A percentile compares a stretch with the other conserved stretches of the same genome.
Conservation (phyloP, 108 stramenopile genomes). For the Nitzschia sp. region DNA sequence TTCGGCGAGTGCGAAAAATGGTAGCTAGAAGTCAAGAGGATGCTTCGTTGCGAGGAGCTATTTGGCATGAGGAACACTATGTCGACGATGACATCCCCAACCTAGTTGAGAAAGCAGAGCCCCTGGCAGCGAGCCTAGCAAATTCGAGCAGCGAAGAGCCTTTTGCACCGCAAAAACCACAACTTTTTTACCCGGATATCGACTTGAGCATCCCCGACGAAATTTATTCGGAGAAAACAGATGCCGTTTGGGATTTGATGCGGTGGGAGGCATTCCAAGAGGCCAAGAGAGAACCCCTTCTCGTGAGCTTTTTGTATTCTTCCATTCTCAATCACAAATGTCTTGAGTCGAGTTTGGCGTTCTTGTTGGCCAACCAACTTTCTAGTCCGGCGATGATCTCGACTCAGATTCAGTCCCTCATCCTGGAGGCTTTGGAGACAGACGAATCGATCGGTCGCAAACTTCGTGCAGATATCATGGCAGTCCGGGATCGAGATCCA, state of each 20-base stretch:
- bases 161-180: constrained; percentile 10
- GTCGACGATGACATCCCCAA: constrained; percentile 2
- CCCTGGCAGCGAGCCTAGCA: not conserved
- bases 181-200: constrained; percentile 53
- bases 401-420: constrained; percentile 73
- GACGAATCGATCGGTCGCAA: constrained; percentile 50
- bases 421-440: constrained; percentile 55
- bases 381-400: constrained; percentile 63
- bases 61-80: constrained; percentile 67
- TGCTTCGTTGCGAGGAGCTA: constrained; percentile 38
- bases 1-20: constrained; percentile 19
- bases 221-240: constrained; percentile 47
- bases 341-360: constrained; percentile 79
- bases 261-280: constrained; percentile 72
- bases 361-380: constrained; percentile 81
- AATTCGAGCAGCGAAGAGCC: not conserved
- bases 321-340: constrained; percentile 84
- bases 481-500: constrained; percentile 77
- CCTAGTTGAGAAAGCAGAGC: not conserved
- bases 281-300: constrained; percentile 73
- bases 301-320: constrained; percentile 81
- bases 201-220: constrained; percentile 59
- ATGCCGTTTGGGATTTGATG: constrained; percentile 72
- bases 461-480: constrained; percentile 71
- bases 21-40: constrained; percentile 38